Evolutionary conservation across 140 eudicot genomes (phyloP).

Genomic region (Artemisia princeps): DNA sequence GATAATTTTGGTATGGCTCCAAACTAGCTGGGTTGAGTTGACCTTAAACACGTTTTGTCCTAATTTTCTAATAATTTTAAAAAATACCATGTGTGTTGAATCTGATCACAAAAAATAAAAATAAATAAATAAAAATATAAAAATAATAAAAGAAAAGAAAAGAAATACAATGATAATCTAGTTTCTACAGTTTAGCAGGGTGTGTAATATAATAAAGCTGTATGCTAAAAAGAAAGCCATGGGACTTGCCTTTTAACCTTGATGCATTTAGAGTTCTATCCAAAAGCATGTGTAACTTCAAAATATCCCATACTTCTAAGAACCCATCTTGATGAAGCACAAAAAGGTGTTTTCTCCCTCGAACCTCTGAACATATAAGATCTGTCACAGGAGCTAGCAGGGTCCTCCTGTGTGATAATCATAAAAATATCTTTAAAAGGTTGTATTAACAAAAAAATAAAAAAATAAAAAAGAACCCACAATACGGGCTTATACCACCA

Average conservation of each 20-base stretch:
- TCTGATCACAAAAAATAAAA: no score
- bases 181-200: not conserved
- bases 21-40: no score
- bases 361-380: constrained; percentile 43
- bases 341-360: constrained; percentile 51
- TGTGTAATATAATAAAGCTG: not conserved
- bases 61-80: no score
- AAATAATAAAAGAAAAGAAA: no score
- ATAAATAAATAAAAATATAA: no score
- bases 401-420: constrained; percentile 43
- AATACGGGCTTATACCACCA: no score
- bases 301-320: constrained; percentile 74
- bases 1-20: no score
- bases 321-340: constrained; percentile 86
- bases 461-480: no score
- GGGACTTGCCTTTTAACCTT: constrained; percentile 47
- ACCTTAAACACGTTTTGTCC: no score
- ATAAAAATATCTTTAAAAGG: constrained; percentile 4
- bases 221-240: not conserved
- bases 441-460: not conserved
- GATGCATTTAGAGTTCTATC: constrained; percentile 40
- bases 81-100: no score
- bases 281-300: constrained; percentile 44
- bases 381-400: constrained; percentile 54
- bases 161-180: no score